Base-by-base conservation (phyloP, 2,329 filamentous ascomycete genomes). In the Hypocreales sp. region DNA sequence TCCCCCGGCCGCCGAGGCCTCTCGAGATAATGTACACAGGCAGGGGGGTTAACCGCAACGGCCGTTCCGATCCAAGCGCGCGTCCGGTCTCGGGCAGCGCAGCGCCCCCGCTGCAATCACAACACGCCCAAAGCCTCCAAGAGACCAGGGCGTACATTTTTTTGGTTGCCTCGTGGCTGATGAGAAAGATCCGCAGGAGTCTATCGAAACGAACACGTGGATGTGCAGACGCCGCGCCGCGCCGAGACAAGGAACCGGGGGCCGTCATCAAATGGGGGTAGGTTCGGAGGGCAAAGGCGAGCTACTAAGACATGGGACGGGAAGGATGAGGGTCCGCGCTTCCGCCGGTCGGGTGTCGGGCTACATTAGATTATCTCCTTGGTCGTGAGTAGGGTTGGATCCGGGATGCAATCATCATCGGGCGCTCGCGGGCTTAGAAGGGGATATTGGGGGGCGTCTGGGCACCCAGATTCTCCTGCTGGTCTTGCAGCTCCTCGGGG, bases 401-500 rank as follows among this genome's bases (percentile, higher is more conserved):
- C 29, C 31, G 34, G 27, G 37, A 40, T 37, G 31, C 28, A 32
- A 19, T 35, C 26, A 29, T 30, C 23, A 25, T 35, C 25, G 15
- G 25, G 16, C 19, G 26, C 18, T 26, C 33, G 26, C 17, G 24
- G 22, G 35, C 33, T 64, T 76, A 78, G 51, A 78, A 78, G 40
- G 73, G 72, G 47, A 78, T 75, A 55, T 68, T 72, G 37, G 65
- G 53, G 27, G 52, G 47, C 27, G 46, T 38, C 41, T 67, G 63
- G 31, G 58, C 54, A 31, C 64, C 65, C 26, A 66, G 44, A 34
- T 55, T 51, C 52, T 83, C 78, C 54, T 84, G 79, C 58, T 84
- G 79, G 54, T 86, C 78, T 65, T 90, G 80, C 40, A 92, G 61
- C 51, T 92, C 83, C 53, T 92, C 84, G 30, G 75, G 70, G 27